Evolutionary conservation across 768 basidiomycete genomes (phyloP).

Genomic region (Agrocybe pediades): DNA sequence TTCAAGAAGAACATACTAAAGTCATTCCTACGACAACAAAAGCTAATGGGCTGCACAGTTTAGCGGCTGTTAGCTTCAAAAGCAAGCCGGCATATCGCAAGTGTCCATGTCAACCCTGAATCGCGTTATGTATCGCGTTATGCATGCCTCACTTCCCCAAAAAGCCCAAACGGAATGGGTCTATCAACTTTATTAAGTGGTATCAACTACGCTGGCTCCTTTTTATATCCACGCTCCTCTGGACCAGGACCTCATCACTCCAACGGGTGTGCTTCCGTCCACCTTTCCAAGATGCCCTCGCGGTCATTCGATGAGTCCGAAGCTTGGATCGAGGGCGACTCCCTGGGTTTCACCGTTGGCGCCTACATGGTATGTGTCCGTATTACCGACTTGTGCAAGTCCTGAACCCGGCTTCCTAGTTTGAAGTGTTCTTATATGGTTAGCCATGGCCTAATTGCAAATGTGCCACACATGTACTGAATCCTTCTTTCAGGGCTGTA

Average conservation of each 20-base stretch:
- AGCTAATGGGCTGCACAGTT: neutral
- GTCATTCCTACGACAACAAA: neutral
- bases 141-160: neutral
- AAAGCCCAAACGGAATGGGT: no score
- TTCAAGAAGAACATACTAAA: no score
- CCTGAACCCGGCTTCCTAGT: constrained; percentile 1
- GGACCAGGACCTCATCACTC: no score
- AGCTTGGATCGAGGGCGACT: neutral
- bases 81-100: neutral
- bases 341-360: constrained; percentile 10
- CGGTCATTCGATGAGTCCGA: neutral
- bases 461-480: neutral
- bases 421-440: constrained; percentile 21
- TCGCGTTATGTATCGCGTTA: no score
- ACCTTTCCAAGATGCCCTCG: constrained; percentile 5
- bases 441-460: neutral
- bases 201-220: no score
- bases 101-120: neutral
- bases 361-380: constrained; percentile 13
- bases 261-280: no score
- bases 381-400: neutral
- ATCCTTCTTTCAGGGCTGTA: constrained; percentile 10
- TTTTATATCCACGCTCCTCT: no score
- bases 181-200: no score
- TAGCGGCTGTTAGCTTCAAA: neutral